A percentile compares a stretch with the other conserved stretches of the same genome.
phyloP scores from a whole-genome alignment of 495 filamentous ascomycete genomes.

The Aspergillus cavernicola region DNA sequence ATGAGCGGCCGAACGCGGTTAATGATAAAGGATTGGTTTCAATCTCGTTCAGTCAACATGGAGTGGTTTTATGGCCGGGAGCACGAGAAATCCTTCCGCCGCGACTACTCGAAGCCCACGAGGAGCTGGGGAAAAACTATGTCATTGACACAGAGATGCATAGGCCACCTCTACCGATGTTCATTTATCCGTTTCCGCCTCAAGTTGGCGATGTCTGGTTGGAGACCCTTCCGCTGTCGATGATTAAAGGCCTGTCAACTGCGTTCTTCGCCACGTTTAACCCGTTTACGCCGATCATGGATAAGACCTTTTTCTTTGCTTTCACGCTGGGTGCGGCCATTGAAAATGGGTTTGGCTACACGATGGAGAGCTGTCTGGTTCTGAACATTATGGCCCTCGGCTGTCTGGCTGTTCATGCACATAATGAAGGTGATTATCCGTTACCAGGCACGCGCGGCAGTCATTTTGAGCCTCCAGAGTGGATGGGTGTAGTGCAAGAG shows the following conservation, averaged over 20 bases:
- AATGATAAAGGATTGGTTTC: conserved; percentile 35
- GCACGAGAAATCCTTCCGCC: conserved; percentile 35
- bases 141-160: conserved; percentile 44
- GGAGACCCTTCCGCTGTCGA: conserved; percentile 34
- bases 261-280: conserved; percentile 45
- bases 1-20: conserved; percentile 26
- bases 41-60: conserved; percentile 49
- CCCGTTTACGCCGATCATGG: conserved; percentile 47
- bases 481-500: conserved; percentile 42
- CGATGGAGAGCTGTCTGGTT: conserved; percentile 43
- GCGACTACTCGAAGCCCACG: conserved; percentile 33
- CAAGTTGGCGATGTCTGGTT: conserved; percentile 41
- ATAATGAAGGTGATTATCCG: conserved; percentile 44
- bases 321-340: conserved; percentile 43
- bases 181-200: conserved; percentile 36
- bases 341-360: conserved; percentile 41
- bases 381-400: conserved; percentile 45
- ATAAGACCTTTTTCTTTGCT: conserved; percentile 44
- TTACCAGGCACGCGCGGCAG: conserved; percentile 31
- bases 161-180: conserved; percentile 38
- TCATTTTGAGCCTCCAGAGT: conserved; percentile 42
- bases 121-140: conserved; percentile 43
- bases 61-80: conserved; percentile 46
- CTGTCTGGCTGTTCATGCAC: conserved; percentile 40
- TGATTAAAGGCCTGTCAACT: conserved; percentile 44